Base-by-base conservation (phyloP, 1,284 basidiomycete species). In the Inonotus hispidus region DNA sequence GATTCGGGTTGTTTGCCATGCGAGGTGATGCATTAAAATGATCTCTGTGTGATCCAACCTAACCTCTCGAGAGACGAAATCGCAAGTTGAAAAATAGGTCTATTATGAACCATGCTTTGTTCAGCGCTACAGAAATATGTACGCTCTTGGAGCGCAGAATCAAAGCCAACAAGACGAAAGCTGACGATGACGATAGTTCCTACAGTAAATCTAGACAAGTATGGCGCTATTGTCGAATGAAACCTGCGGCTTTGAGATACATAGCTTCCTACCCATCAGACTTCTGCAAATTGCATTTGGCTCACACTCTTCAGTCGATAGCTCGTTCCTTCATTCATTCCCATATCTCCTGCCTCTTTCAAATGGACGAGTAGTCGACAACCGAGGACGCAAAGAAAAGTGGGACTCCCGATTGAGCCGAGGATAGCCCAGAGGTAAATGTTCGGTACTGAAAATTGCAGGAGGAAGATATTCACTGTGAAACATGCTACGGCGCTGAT, bases 331-430 rank as follows among this genome's bases (percentile, higher is more conserved):
- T 32, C 46, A 16, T 58, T 50, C 3, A 47, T 16, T 11, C 43
- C 56, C 13, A 29, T n/a, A 16, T 58, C 56, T 27, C 56, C 56
- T 16, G 56, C 56, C n/a, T 58, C 56, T 27, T 58, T 58, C 4
- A 58, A 23, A 32, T 49, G 25, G 32, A 58, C 14, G 29, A 58
- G 46, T 43, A 58, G 25, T 21, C 43, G 56, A 43, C 56, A 37
- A 14, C 56, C 56, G 21, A 58, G 46, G 25, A 50, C 29, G 23
- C 56, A 58, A 32, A 58, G 41, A n/a, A 58, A 25, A 21, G 41
- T 58, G 19, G 56, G 39, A 49, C 56, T 58, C 32, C 49, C 49
- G 19, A 21, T 14, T 16, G 41, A 43, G 16, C 41, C 41, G 19
- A 43, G 41, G 7, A 43, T 7, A 43, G 4, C 41, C 41, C 41